phyloP scores from a whole-genome alignment of 495 filamentous ascomycete species.

The Hypoxylon lenormandii region DNA sequence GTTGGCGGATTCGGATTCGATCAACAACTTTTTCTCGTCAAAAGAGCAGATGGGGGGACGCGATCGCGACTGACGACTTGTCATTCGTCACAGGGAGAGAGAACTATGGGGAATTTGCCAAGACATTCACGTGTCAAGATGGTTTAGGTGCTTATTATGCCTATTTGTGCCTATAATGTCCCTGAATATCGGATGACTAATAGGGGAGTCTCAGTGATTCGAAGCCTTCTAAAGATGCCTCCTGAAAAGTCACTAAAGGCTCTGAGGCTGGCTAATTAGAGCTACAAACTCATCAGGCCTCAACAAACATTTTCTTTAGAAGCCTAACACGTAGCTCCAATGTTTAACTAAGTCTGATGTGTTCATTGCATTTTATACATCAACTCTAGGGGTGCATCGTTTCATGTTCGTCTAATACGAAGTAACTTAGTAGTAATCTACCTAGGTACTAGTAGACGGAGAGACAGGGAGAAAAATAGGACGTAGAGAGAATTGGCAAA shows the following conservation, averaged over 20 bases:
- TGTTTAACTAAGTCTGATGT: too few relatives aligned
- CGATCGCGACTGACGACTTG: constrained; percentile 49
- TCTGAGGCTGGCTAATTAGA: constrained; percentile 2
- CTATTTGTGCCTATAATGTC: too few relatives aligned
- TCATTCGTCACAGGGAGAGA: constrained; percentile 33
- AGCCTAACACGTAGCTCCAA: background rate
- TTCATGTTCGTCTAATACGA: too few relatives aligned
- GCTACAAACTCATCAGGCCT: constrained; percentile 13
- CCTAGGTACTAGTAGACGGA: too few relatives aligned
- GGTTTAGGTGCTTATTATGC: constrained; percentile 10
- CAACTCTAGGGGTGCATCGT: too few relatives aligned
- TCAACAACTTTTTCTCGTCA: constrained; percentile 42
- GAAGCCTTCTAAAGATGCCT: background rate
- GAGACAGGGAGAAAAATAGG: too few relatives aligned
- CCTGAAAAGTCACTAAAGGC: background rate
- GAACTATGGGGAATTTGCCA: constrained; percentile 28
- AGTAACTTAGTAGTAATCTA: too few relatives aligned
- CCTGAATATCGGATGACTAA: too few relatives aligned
- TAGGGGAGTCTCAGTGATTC: too few relatives aligned
- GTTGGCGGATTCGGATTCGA: constrained; percentile 42
- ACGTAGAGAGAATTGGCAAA: too few relatives aligned
- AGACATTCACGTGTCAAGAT: constrained; percentile 45
- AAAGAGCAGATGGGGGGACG: constrained; percentile 42
- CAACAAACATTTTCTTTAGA: background rate
- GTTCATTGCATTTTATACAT: too few relatives aligned